A percentile compares a stretch with the other conserved stretches of the same genome.
phyloP scores from a whole-genome alignment of 2,329 filamentous ascomycete species.

The Colletotrichum sp. region DNA sequence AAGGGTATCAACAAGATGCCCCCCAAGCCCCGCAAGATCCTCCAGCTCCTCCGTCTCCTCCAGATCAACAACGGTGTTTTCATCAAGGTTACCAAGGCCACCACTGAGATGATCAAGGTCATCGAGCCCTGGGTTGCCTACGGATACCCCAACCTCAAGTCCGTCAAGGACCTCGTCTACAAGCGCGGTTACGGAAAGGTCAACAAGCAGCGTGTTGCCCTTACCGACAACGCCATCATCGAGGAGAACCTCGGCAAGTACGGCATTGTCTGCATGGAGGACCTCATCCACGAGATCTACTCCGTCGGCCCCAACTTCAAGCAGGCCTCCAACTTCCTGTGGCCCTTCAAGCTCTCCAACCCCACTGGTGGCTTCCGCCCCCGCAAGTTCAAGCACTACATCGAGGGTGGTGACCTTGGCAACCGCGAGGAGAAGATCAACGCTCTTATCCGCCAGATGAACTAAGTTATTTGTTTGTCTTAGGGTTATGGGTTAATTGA shows the following conservation, averaged over 20 bases:
- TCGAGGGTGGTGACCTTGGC: conserved; percentile 97
- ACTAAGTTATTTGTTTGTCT: conserved; percentile 62
- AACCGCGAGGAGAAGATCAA: conserved; percentile 99
- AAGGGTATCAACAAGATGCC: conserved; percentile 99
- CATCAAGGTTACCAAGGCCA: conserved; percentile 96
- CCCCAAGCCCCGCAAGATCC: conserved; percentile 99
- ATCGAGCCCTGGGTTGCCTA: conserved; percentile 99
- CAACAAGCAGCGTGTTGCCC: conserved; percentile 94
- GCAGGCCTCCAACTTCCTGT: conserved; percentile 98
- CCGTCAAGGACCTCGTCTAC: conserved; percentile 98
- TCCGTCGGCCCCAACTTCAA: conserved; percentile 99
- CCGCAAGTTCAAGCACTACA: conserved; percentile 99
- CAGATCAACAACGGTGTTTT: conserved; percentile 99
- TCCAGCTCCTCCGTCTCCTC: conserved; percentile 98
- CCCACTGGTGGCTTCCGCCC: conserved; percentile 94
- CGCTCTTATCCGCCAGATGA: conserved; percentile 95
- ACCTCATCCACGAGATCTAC: conserved; percentile 99
- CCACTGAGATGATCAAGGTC: conserved; percentile 94
- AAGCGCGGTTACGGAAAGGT: conserved; percentile 99
- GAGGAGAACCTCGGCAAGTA: conserved; percentile 97
- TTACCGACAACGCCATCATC: conserved; percentile 97
- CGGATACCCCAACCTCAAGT: conserved; percentile 99
- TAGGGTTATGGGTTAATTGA: not conserved
- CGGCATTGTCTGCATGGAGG: conserved; percentile 99
- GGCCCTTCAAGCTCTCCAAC: conserved; percentile 99